Percentiles rank a stretch among this genome's conserved stretches.
Conservation (phyloP, 345 rosid species). For the Bretschneidera sinensis region DNA sequence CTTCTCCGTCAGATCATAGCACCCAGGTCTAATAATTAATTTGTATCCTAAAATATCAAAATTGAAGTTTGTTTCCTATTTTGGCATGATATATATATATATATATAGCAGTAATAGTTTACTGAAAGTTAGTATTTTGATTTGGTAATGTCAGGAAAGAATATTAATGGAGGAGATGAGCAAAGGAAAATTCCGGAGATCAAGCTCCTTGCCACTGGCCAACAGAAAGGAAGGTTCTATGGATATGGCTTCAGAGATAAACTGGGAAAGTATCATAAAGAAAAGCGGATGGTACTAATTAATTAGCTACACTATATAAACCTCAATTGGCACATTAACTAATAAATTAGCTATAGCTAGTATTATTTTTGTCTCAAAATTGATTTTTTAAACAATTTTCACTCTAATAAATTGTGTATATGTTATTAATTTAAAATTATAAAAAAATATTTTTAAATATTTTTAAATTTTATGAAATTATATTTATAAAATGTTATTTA, state of each 20-base stretch:
- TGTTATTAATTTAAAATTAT: too few species aligned
- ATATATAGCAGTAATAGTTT: too few species aligned
- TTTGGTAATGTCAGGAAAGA: conserved; percentile 12
- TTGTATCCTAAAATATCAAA: background rate
- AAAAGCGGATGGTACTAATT: conserved; percentile 54
- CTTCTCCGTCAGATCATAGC: conserved; percentile 18
- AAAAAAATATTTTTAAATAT: too few species aligned
- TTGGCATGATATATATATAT: background rate
- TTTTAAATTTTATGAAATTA: too few species aligned
- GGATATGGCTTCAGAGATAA: conserved; percentile 21
- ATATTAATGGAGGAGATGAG: background rate
- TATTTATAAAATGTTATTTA: too few species aligned
- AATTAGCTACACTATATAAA: too few species aligned
- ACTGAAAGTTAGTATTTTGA: background rate
- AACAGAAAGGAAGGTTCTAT: conserved; percentile 9
- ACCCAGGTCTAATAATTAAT: conserved; percentile 11
- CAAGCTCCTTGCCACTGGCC: conserved; percentile 30
- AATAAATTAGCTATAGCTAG: too few species aligned
- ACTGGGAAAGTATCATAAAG: conserved; percentile 28
- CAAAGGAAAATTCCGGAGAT: conserved; percentile 16
- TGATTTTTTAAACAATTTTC: too few species aligned
- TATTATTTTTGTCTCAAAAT: too few species aligned
- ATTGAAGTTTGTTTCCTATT: background rate
- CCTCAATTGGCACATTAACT: background rate
- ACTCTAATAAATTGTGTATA: background rate